Evolutionary conservation across 164 flowering plant genomes (phyloP).

Genomic region (Tetracentron sinense): DNA sequence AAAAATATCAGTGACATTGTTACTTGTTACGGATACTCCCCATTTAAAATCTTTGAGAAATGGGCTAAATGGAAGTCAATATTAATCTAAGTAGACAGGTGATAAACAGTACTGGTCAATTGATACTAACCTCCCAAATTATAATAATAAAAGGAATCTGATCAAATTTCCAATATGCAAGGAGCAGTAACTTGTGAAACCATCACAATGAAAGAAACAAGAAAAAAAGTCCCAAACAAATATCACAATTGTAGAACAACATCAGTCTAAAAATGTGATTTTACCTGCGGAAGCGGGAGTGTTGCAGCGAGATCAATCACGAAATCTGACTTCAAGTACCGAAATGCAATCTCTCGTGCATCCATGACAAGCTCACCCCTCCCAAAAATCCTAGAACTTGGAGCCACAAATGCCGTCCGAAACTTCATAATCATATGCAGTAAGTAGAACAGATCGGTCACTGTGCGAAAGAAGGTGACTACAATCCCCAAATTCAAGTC

Average conservation of each 20-base stretch:
- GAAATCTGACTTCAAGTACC: constrained; percentile 69
- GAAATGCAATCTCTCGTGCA: constrained; percentile 37
- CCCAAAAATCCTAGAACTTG: constrained; percentile 75
- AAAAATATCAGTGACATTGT: no score
- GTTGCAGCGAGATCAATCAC: constrained; percentile 69
- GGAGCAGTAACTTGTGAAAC: no score
- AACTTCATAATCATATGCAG: constrained; percentile 72
- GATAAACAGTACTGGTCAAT: no score
- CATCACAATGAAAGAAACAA: background rate
- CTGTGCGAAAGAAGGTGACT: constrained; percentile 50
- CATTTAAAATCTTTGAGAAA: no score
- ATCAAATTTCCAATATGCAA: no score
- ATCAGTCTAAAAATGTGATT: no score
- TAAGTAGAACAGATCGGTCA: constrained; percentile 58
- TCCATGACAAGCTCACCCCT: constrained; percentile 89
- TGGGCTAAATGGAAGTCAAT: no score
- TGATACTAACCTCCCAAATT: no score
- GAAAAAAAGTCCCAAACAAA: background rate
- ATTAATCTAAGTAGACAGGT: no score
- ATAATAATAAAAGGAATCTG: no score
- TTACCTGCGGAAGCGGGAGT: constrained; percentile 88
- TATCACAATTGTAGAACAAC: no score
- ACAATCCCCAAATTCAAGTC: constrained; percentile 32
- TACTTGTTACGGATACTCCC: no score
- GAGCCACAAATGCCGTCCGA: constrained; percentile 76